Evolutionary conservation across 192 early-diverging fungal genomes (phyloP).

Genomic region (Entomortierella parvispora): DNA sequence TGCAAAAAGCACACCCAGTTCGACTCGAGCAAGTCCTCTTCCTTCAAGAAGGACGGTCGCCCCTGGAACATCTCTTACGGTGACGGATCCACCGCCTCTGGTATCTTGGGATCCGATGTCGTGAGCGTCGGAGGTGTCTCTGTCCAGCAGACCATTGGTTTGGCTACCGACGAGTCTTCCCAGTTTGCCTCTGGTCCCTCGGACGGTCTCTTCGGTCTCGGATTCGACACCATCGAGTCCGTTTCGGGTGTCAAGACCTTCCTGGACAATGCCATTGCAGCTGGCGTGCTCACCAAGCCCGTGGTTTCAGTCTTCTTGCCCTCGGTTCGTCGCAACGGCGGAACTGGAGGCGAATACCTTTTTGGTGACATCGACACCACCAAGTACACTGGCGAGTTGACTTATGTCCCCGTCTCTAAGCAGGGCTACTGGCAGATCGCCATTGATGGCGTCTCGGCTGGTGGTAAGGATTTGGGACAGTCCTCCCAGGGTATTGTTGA

Average conservation of each 20-base stretch:
- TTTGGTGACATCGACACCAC: constrained; percentile 65
- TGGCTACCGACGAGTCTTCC: constrained; percentile 64
- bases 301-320: constrained; percentile 70
- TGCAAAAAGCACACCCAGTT: constrained; percentile 62
- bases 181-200: constrained; percentile 62
- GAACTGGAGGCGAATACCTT: constrained; percentile 58
- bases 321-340: constrained; percentile 55
- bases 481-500: constrained; percentile 62
- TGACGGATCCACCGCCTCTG: constrained; percentile 63
- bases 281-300: constrained; percentile 61
- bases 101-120: constrained; percentile 57
- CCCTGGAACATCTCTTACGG: constrained; percentile 72
- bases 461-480: constrained; percentile 40
- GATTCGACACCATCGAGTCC: constrained; percentile 60
- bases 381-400: constrained; percentile 57
- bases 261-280: constrained; percentile 65
- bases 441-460: constrained; percentile 56
- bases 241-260: constrained; percentile 55
- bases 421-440: constrained; percentile 67
- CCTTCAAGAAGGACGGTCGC: constrained; percentile 64
- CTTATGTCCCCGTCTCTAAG: constrained; percentile 61
- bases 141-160: constrained; percentile 68
- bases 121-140: constrained; percentile 67
- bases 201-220: constrained; percentile 74
- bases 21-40: constrained; percentile 56